Evolutionary conservation across 495 filamentous ascomycete genomes (phyloP), one percentile per base, ranked within the genome.

Genomic region (Astrothelium subdiscretum): DNA sequence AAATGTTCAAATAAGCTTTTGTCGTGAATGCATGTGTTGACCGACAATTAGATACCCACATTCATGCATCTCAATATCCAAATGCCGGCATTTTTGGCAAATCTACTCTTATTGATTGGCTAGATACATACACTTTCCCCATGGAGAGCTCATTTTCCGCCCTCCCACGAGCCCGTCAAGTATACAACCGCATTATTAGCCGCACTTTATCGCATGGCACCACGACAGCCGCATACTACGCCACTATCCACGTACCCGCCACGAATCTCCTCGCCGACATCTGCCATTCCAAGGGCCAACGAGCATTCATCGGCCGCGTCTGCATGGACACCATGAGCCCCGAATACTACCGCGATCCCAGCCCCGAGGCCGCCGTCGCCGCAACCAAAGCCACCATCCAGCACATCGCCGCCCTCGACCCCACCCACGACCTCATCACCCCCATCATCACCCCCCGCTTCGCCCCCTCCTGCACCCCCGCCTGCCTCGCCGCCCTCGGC

Each of bases 51-150:
- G 92, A 97, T 73, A 95, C 92, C 15, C 92, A 97, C 73, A 87
- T 95, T 65, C 92, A 97, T 73, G 92, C 92, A 52, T 82, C 90
- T 0, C 92, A 97, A 77, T 94, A 95, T 70, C 91, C 92, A 61
- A 97, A 97, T 68, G 78, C 83, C 6, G 92, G 92, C 58, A 84
- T 97, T 67, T 97, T 97, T 70, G 92, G 92, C 71, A 88, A 87
- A 57, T 84, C 87, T 2, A 95, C 91, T 20, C 83, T 98, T 48
- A 82, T 98, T 26, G 84, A 89, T 74, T 98, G 92, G 92, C 81
- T 98, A 4, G 78, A 91, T 65, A 89, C 79, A 3, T 98, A 98
- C 76, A 98, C 92, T n/a, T 98, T 95, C 74, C 92, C 92, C 0
- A 80, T 95, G 61, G 92, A 97, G 74, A 78, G 83, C 13, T 88